A percentile compares a stretch with the other conserved stretches of the same genome.
Evolutionary conservation across 2,329 filamentous ascomycete genomes (phyloP).

Genomic region (Sarocladiaceae sp.): DNA sequence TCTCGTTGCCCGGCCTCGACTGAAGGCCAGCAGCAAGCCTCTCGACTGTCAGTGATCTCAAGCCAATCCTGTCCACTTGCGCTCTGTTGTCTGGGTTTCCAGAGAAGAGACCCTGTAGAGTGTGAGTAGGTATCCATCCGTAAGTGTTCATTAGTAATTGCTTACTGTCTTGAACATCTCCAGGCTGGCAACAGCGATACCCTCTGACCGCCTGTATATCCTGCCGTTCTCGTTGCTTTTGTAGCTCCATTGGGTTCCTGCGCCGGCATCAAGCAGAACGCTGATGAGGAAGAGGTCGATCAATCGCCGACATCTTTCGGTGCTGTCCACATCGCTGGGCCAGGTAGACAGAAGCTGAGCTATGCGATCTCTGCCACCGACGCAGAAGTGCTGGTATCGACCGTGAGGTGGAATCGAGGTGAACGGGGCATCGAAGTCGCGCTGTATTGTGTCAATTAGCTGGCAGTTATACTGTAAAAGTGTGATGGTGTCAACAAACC

Average conservation of each 20-base stretch:
- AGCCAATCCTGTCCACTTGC: constrained; percentile 81
- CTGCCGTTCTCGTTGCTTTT: constrained; percentile 85
- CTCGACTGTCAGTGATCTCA: constrained; percentile 70
- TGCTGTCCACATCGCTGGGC: constrained; percentile 63
- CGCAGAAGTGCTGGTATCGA: constrained; percentile 77
- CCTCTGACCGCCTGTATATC: constrained; percentile 80
- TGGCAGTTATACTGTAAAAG: not conserved
- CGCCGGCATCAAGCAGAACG: constrained; percentile 81
- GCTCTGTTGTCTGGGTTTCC: constrained; percentile 75
- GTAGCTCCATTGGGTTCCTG: constrained; percentile 87
- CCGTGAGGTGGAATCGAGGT: constrained; percentile 77
- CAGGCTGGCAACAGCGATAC: constrained; percentile 68
- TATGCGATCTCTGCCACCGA: constrained; percentile 72
- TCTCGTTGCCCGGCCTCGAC: constrained; percentile 72
- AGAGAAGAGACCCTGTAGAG: constrained; percentile 71
- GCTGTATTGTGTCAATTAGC: constrained; percentile 26
- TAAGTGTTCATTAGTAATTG: constrained; percentile 2
- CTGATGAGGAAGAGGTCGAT: constrained; percentile 77
- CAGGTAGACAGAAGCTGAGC: constrained; percentile 67
- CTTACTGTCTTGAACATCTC: constrained; percentile 86
- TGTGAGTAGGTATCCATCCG: constrained; percentile 12
- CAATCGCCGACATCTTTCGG: constrained; percentile 69
- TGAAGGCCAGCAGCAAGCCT: constrained; percentile 79
- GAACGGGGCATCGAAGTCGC: constrained; percentile 53
- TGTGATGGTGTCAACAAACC: constrained; percentile 44